phyloP scores from a whole-genome alignment of 2,329 filamentous ascomycete species.

The Akanthomyces muscarius region DNA sequence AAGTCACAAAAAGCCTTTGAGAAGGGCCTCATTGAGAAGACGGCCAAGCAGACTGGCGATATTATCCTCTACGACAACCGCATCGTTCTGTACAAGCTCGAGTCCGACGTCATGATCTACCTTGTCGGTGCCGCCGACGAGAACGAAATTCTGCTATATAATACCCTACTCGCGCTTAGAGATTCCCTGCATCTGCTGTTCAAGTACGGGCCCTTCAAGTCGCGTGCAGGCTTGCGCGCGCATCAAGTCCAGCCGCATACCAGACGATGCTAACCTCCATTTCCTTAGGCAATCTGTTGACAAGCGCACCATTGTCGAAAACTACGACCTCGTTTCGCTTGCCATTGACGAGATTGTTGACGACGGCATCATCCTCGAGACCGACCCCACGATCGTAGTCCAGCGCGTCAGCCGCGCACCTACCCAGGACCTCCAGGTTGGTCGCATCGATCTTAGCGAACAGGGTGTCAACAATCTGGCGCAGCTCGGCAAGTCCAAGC shows the following conservation, averaged over 20 bases:
- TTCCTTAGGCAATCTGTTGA: conserved; percentile 78
- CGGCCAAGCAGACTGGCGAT: conserved; percentile 89
- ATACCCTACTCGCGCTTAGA: conserved; percentile 83
- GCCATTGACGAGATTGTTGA: conserved; percentile 94
- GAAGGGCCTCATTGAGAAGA: conserved; percentile 93
- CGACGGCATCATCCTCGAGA: conserved; percentile 95
- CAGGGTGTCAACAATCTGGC: conserved; percentile 92
- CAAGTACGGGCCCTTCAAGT: conserved; percentile 57
- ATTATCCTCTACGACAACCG: conserved; percentile 97
- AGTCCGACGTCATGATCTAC: conserved; percentile 95
- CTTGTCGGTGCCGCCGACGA: conserved; percentile 88
- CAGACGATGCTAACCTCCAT: conserved; percentile 14
- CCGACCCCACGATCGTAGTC: conserved; percentile 89
- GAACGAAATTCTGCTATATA: conserved; percentile 96
- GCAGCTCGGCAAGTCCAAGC: conserved; percentile 87
- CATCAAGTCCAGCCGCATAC: neutral
- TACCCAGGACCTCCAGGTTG: conserved; percentile 83
- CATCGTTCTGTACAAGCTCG: conserved; percentile 95
- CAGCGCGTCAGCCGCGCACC: conserved; percentile 90
- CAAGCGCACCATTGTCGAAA: conserved; percentile 96
- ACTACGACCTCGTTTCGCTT: conserved; percentile 93
- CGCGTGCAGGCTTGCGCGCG: neutral
- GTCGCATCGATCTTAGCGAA: conserved; percentile 92
- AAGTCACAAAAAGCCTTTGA: conserved; percentile 97
- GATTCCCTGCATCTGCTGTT: conserved; percentile 88